Percentiles rank a stretch among this genome's conserved stretches.
These are phyloP conservation scores for Fusarium haematococcum DNA, from an alignment of 2,329 filamentous ascomycete genomes.

Conservation along the genomic window DNA sequence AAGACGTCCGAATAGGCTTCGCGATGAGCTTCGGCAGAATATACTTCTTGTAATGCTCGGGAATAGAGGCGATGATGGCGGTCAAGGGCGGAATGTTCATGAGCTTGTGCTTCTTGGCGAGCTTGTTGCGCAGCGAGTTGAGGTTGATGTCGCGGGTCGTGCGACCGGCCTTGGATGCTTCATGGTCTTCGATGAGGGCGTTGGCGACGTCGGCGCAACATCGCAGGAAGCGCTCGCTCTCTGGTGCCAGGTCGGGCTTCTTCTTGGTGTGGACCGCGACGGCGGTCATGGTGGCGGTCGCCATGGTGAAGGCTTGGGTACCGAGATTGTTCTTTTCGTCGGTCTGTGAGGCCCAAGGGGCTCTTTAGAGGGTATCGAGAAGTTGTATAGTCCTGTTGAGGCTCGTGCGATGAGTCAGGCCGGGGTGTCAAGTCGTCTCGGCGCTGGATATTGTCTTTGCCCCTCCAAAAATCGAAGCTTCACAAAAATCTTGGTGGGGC, in stretches of 20 bases:
- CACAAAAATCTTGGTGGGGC: conserved; percentile 41
- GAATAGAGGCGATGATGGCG: conserved; percentile 96
- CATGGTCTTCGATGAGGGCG: conserved; percentile 93
- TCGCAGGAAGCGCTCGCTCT: conserved; percentile 93
- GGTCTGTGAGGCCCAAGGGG: too few species aligned
- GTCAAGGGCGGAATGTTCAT: conserved; percentile 90
- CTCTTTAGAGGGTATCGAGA: neutral
- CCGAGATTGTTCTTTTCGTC: neutral
- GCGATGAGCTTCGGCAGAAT: conserved; percentile 96
- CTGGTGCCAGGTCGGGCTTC: conserved; percentile 84
- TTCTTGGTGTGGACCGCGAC: conserved; percentile 75
- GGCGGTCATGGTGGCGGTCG: conserved; percentile 71
- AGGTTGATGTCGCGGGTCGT: conserved; percentile 90
- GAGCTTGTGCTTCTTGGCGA: conserved; percentile 92
- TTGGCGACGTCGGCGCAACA: conserved; percentile 97
- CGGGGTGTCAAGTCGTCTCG: conserved; percentile 6
- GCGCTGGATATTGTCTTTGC: conserved; percentile 33
- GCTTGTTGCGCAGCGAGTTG: conserved; percentile 86
- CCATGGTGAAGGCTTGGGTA: conserved; percentile 46
- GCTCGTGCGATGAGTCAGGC: neutral
- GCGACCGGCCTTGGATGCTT: conserved; percentile 80
- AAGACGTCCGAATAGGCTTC: conserved; percentile 95
- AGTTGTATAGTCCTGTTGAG: neutral
- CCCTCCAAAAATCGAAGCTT: conserved; percentile 41
- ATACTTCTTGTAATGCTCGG: conserved; percentile 99